phyloP scores from a whole-genome alignment of 768 basidiomycete genomes.

The Mycena crocata region DNA sequence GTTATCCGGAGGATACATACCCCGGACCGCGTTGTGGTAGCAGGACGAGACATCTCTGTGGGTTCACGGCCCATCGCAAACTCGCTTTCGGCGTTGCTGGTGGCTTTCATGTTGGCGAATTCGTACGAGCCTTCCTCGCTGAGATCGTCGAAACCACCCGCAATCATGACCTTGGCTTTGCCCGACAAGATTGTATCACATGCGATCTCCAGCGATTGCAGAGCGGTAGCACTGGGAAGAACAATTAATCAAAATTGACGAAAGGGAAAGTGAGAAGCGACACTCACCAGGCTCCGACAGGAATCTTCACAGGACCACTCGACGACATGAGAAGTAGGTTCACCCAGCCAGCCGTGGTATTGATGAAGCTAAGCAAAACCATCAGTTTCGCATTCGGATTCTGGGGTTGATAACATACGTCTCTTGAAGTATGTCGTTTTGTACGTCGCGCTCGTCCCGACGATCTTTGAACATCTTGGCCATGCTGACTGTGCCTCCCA shows the following conservation, averaged over 20 bases:
- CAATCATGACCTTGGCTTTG: constrained; percentile 99
- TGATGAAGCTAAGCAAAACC: constrained; percentile 83
- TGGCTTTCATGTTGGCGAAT: constrained; percentile 99
- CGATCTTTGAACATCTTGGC: constrained; percentile 99
- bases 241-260: constrained; percentile 5
- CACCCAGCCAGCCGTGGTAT: constrained; percentile 98
- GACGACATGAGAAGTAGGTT: constrained; percentile 95
- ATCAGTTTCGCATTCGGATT: constrained; percentile 14
- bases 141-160: constrained; percentile 98
- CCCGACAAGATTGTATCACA: constrained; percentile 93
- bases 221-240: constrained; percentile 83
- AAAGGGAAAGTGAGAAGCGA: constrained; percentile 15
- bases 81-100: constrained; percentile 95
- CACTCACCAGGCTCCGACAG: constrained; percentile 95
- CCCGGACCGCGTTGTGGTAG: constrained; percentile 95
- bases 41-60: constrained; percentile 98
- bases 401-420: constrained; percentile 67
- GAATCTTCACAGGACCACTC: constrained; percentile 98
- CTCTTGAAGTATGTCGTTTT: constrained; percentile 98
- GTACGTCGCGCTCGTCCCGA: constrained; percentile 96
- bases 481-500: constrained; percentile 95
- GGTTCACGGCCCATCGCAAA: constrained; percentile 99
- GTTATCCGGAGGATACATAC: constrained; percentile 56
- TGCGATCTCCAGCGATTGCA: constrained; percentile 99
- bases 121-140: constrained; percentile 99